A percentile compares a stretch with the other conserved stretches of the same genome.
These are phyloP conservation scores for Monosporascus sp. DNA, from an alignment of 2,329 filamentous ascomycete species.

Conservation along the genomic window DNA sequence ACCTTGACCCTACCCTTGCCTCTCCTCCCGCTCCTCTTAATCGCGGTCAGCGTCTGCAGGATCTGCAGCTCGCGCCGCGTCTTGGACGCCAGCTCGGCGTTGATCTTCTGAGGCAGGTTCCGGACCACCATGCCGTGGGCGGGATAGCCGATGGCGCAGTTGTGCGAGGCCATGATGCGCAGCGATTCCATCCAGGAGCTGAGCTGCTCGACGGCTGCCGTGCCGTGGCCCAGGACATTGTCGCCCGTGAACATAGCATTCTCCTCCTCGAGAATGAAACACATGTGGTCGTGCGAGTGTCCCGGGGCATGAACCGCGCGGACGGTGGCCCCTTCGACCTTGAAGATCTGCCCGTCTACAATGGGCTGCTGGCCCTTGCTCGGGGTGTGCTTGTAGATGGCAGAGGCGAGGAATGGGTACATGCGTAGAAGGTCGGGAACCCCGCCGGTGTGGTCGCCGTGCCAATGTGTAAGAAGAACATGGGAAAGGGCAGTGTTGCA, in stretches of 20 bases:
- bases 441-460: conserved; percentile 76
- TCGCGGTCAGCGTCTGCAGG: too few species aligned
- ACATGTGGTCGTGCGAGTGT: conserved; percentile 77
- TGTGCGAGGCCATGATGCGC: conserved; percentile 57
- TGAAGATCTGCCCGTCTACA: conserved; percentile 43
- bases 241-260: conserved; percentile 81
- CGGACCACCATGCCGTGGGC: too few species aligned
- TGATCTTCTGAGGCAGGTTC: too few species aligned
- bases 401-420: conserved; percentile 49
- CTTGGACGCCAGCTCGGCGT: too few species aligned
- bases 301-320: conserved; percentile 42
- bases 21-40: too few species aligned
- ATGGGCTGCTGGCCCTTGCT: conserved; percentile 46
- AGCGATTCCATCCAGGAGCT: conserved; percentile 61
- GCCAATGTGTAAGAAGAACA: conserved; percentile 86
- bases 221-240: conserved; percentile 80
- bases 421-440: conserved; percentile 60
- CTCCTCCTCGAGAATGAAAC: conserved; percentile 69
- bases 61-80: too few species aligned
- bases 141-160: conserved; percentile 67
- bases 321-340: conserved; percentile 34
- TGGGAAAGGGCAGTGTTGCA: conserved; percentile 31
- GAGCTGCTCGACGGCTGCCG: conserved; percentile 75
- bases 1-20: too few species aligned
- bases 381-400: conserved; percentile 61